Percentiles rank a stretch among this genome's conserved stretches.
phyloP scores from a whole-genome alignment of 1,284 basidiomycete species.

The Leccinum pallidistipes region DNA sequence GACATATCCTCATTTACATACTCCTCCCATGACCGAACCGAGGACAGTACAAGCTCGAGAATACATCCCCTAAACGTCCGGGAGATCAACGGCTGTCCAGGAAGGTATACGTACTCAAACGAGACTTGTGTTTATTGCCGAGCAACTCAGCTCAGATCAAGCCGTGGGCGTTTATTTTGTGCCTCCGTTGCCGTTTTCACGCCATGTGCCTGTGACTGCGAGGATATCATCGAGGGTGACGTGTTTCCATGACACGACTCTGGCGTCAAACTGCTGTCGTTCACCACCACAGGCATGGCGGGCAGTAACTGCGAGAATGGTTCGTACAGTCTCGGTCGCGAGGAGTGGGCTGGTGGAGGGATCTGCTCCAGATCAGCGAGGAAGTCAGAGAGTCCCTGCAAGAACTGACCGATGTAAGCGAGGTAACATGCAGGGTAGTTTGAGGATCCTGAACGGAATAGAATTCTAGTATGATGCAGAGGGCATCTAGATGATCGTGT shows the following conservation, averaged over 20 bases:
- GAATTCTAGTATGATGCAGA: constrained; percentile 70
- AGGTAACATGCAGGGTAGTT: constrained; percentile 47
- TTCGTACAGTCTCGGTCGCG: constrained; percentile 30
- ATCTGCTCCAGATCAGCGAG: constrained; percentile 22
- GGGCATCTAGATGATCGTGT: constrained; percentile 47
- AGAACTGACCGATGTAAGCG: constrained; percentile 50
- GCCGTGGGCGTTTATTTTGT: constrained; percentile 18
- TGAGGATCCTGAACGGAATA: constrained; percentile 62
- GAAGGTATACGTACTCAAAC: background rate
- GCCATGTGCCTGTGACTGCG: constrained; percentile 17
- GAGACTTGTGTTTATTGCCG: background rate
- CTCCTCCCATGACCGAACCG: background rate
- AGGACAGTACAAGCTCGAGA: background rate
- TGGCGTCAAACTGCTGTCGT: constrained; percentile 51
- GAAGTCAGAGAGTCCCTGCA: constrained; percentile 3
- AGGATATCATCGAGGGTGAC: constrained; percentile 44
- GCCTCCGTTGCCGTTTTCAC: constrained; percentile 16
- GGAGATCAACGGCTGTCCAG: background rate
- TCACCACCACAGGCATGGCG: constrained; percentile 28
- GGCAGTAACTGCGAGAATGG: constrained; percentile 33
- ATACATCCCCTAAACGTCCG: background rate
- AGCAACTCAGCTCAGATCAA: constrained; percentile 32
- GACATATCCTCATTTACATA: constrained; percentile 10
- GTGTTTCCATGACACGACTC: constrained; percentile 57
- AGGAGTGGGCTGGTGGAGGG: constrained; percentile 27